Conservation (phyloP, 208 protist genomes). For the Angomonas ambiguus region DNA sequence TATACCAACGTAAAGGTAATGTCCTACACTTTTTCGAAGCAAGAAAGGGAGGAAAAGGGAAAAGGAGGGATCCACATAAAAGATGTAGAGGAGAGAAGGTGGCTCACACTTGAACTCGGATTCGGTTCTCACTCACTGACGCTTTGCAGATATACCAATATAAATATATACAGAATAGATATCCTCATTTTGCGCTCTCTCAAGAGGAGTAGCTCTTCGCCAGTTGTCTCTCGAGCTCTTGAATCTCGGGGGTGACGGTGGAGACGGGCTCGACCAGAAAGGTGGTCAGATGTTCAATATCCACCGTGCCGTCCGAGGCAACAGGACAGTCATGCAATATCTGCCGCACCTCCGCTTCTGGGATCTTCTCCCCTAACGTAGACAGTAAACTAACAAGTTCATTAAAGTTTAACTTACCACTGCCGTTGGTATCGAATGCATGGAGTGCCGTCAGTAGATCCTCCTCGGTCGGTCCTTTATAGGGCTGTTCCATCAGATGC, state of each 20-base stretch:
- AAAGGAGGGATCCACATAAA: no score
- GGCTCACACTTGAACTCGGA: no score
- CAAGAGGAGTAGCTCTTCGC: not conserved
- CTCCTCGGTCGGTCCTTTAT: conserved; percentile 82
- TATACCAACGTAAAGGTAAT: no score
- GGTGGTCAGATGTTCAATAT: conserved; percentile 73
- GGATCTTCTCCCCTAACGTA: conserved; percentile 88
- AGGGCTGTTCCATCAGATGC: conserved; percentile 83
- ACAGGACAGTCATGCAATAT: conserved; percentile 71
- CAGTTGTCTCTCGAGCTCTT: conserved; percentile 81
- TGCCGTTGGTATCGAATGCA: conserved; percentile 78
- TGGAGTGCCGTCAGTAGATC: conserved; percentile 78
- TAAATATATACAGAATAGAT: not conserved
- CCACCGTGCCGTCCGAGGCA: conserved; percentile 67
- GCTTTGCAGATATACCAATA: no score
- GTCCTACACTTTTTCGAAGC: no score
- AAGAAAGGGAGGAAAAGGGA: no score
- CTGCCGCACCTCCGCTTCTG: conserved; percentile 77
- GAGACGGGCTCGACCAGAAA: conserved; percentile 86
- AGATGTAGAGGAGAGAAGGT: not conserved
- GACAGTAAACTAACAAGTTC: conserved; percentile 84
- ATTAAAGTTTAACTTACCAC: conserved; percentile 55
- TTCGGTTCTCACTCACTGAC: no score
- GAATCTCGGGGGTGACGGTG: conserved; percentile 81
- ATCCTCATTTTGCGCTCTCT: not conserved